Evolutionary conservation across 257 asterid species (phyloP).

Genomic region (Ilex asprella): DNA sequence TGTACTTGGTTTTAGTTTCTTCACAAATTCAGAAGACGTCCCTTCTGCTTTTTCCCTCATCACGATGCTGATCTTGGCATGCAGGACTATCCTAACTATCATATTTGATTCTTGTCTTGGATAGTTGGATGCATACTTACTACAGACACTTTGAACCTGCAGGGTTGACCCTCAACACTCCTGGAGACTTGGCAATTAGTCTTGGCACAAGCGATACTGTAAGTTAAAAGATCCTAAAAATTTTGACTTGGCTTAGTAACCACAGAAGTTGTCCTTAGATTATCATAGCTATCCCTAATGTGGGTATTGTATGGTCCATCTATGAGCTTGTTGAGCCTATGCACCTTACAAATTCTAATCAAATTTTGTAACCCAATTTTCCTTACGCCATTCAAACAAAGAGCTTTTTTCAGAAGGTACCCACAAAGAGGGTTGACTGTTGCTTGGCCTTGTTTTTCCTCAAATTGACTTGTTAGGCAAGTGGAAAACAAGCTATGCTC

Average conservation of each 20-base stretch:
- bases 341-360: too few species aligned
- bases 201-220: slow-evolving; percentile 98
- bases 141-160: slow-evolving; percentile 15
- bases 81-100: not conserved
- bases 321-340: too few species aligned
- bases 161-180: slow-evolving; percentile 76
- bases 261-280: too few species aligned
- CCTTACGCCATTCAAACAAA: too few species aligned
- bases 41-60: not conserved
- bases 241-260: not conserved
- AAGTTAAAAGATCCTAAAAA: slow-evolving; percentile 17
- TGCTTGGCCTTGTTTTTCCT: too few species aligned
- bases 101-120: not conserved
- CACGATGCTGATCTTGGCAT: not conserved
- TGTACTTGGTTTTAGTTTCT: not conserved
- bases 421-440: too few species aligned
- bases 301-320: too few species aligned
- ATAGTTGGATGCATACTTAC: not conserved
- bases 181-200: slow-evolving; percentile 89
- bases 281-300: too few species aligned
- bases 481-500: too few species aligned
- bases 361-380: too few species aligned
- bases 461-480: too few species aligned
- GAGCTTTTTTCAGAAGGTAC: too few species aligned
- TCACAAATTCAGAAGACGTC: not conserved